phyloP scores from a whole-genome alignment of 495 filamentous ascomycete species.

The Xylaria castorea region DNA sequence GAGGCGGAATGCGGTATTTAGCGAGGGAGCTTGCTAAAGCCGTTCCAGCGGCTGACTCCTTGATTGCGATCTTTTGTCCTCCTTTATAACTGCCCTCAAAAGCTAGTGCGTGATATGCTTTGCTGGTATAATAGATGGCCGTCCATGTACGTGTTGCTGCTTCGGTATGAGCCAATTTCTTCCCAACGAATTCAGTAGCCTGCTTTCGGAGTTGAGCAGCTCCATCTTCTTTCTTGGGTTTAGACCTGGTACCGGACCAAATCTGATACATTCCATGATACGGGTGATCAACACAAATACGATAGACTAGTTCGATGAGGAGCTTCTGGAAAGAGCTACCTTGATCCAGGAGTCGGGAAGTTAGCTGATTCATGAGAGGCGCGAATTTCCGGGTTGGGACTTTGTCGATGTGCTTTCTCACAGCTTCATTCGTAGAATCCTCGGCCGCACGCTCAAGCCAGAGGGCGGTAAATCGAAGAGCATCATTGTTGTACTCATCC shows the following conservation, averaged over 20 bases:
- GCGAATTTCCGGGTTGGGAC: constrained; percentile 94
- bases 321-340: constrained; percentile 73
- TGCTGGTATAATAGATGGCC: constrained; percentile 73
- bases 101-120: constrained; percentile 76
- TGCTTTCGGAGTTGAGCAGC: constrained; percentile 71
- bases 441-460: constrained; percentile 86
- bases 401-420: constrained; percentile 67
- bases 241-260: constrained; percentile 75
- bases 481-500: constrained; percentile 87
- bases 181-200: constrained; percentile 72
- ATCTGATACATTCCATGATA: constrained; percentile 98
- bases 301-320: constrained; percentile 72
- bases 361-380: constrained; percentile 91
- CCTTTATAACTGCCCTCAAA: constrained; percentile 68
- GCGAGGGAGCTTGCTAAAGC: constrained; percentile 63
- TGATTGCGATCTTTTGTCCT: constrained; percentile 68
- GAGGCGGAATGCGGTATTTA: constrained; percentile 76
- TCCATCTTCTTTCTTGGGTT: constrained; percentile 70
- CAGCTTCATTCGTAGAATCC: constrained; percentile 75
- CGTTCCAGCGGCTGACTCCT: constrained; percentile 61
- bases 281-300: constrained; percentile 89
- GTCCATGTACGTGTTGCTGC: constrained; percentile 64
- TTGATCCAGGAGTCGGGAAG: constrained; percentile 81
- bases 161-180: constrained; percentile 55
- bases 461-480: constrained; percentile 90